Conservation (phyloP, 257 asterid genomes). For the Lantana camara region DNA sequence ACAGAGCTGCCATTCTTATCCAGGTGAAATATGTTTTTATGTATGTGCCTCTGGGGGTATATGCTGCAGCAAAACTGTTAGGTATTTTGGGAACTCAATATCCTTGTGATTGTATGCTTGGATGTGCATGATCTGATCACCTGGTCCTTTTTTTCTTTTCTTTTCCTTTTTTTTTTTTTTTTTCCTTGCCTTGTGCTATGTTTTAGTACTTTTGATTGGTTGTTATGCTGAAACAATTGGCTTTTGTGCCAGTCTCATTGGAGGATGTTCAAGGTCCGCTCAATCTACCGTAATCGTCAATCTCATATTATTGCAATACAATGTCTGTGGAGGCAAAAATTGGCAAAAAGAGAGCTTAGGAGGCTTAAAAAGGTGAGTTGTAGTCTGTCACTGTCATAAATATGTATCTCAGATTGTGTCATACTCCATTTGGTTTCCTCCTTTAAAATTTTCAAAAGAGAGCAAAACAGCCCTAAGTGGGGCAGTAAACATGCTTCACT, state of each 20-base stretch:
- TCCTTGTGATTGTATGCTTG: too few relatives aligned
- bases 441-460: constrained; percentile 1
- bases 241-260: constrained; percentile 67
- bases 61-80: neutral
- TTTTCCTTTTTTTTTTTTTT: too few relatives aligned
- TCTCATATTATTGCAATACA: constrained; percentile 80
- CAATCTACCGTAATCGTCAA: constrained; percentile 71
- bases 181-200: constrained; percentile 14
- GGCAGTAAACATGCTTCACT: neutral
- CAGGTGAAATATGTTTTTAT: constrained; percentile 58
- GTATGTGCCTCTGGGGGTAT: constrained; percentile 16
- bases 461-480: constrained; percentile 1
- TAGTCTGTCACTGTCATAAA: constrained; percentile 18
- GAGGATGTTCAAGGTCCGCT: constrained; percentile 85
- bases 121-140: too few relatives aligned
- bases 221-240: constrained; percentile 21
- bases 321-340: constrained; percentile 91
- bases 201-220: neutral
- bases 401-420: neutral
- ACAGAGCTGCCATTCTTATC: constrained; percentile 76
- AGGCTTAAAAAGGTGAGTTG: constrained; percentile 83
- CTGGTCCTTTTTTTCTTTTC: too few relatives aligned
- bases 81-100: neutral
- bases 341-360: constrained; percentile 85
- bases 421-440: neutral